Evolutionary conservation across 768 basidiomycete species (phyloP).

Genomic region (Boletellus ananiceps): DNA sequence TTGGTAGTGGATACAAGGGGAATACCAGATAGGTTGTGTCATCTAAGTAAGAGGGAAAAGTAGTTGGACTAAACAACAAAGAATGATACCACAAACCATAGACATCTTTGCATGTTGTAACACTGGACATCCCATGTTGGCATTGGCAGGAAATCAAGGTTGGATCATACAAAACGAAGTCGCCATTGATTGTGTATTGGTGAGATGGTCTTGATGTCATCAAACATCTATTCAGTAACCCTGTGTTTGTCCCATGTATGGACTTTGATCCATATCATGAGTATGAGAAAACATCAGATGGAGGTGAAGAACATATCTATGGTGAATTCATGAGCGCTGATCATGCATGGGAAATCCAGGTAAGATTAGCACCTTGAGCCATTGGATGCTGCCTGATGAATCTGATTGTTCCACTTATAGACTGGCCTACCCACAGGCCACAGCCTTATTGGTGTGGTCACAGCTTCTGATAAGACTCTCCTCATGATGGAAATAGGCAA

Average conservation of each 20-base stretch:
- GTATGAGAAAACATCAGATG: neutral
- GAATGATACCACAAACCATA: too few relatives aligned
- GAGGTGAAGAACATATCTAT: neutral
- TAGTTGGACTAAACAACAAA: too few relatives aligned
- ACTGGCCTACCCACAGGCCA: constrained; percentile 13
- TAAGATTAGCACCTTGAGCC: too few relatives aligned
- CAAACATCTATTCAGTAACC: constrained; percentile 24
- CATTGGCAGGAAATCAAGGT: constrained; percentile 6
- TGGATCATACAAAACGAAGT: constrained; percentile 1
- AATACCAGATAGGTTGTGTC: too few relatives aligned
- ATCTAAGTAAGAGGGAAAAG: too few relatives aligned
- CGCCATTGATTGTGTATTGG: constrained; percentile 7
- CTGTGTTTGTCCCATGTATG: constrained; percentile 10
- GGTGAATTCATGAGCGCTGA: constrained; percentile 24
- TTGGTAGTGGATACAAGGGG: too few relatives aligned
- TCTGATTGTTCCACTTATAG: neutral
- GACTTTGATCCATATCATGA: constrained; percentile 4
- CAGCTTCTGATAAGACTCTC: constrained; percentile 33
- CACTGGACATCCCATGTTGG: constrained; percentile 7
- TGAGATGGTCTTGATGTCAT: constrained; percentile 26
- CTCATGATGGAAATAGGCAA: constrained; percentile 30
- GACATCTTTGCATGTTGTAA: too few relatives aligned
- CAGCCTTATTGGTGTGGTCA: constrained; percentile 29
- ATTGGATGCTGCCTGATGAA: too few relatives aligned
- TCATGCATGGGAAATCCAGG: constrained; percentile 25